These are phyloP conservation scores for Schizosaccharomyces versatilis DNA, from an alignment of 1,139 yeast genomes.

Conservation along the genomic window DNA sequence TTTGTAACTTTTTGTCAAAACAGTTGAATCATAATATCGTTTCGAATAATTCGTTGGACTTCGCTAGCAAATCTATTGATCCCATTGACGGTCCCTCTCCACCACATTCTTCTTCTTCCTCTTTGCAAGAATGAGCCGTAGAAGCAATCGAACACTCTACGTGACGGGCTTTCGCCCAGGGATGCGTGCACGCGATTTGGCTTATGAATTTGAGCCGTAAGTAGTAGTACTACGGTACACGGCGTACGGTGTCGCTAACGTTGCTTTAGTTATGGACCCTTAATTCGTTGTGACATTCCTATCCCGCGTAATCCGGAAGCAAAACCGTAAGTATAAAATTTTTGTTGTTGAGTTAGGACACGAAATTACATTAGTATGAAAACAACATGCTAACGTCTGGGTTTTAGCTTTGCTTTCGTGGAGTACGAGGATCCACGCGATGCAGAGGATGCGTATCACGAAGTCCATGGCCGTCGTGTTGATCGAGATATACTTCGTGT, in stretches of 20 bases:
- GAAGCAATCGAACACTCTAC: slow-evolving; percentile 19
- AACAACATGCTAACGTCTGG: background rate
- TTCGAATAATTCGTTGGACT: too few species aligned
- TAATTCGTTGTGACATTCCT: slow-evolving; percentile 46
- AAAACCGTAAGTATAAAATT: slow-evolving; percentile 20
- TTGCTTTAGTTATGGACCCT: slow-evolving; percentile 32
- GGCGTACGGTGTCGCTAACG: background rate
- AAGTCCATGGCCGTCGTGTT: slow-evolving; percentile 21
- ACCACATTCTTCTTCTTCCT: too few species aligned
- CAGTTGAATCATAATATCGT: too few species aligned
- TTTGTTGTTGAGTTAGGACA: background rate
- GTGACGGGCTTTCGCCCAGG: slow-evolving; percentile 40
- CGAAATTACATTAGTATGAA: background rate
- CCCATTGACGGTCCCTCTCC: too few species aligned
- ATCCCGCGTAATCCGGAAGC: slow-evolving; percentile 46
- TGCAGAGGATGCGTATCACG: slow-evolving; percentile 38
- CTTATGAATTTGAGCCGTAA: slow-evolving; percentile 48
- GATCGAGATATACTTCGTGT: slow-evolving; percentile 16
- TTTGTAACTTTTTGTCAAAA: background rate
- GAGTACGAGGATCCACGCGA: slow-evolving; percentile 39
- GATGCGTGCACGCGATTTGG: slow-evolving; percentile 42
- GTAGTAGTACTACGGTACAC: slow-evolving; percentile 16
- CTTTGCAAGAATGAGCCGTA: background rate
- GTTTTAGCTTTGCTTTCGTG: slow-evolving; percentile 43
- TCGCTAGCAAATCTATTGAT: too few species aligned